Percentiles rank a stretch among this genome's conserved stretches.
Evolutionary conservation across 2,329 filamentous ascomycete species (phyloP).

Genomic region (Huntiella savannae): DNA sequence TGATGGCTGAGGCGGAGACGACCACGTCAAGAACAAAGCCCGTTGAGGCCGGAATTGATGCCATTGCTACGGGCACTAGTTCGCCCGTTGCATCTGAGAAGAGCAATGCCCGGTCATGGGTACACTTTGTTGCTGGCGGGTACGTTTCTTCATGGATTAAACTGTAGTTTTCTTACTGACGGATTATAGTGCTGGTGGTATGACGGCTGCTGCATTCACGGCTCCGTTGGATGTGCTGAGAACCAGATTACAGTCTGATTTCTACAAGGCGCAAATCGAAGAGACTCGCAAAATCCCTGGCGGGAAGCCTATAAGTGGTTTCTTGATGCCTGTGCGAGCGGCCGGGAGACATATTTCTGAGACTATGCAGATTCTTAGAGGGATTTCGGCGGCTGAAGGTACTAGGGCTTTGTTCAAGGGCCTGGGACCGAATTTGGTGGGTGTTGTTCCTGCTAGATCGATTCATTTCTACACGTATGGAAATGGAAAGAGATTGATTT

Average conservation of each 20-base stretch:
- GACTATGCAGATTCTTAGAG: conserved; percentile 66
- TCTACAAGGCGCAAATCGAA: conserved; percentile 64
- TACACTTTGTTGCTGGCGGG: conserved; percentile 83
- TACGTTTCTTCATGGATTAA: conserved; percentile 24
- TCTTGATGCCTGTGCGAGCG: conserved; percentile 43
- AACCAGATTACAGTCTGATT: conserved; percentile 82
- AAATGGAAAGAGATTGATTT: conserved; percentile 71
- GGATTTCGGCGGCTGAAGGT: conserved; percentile 66
- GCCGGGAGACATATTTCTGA: conserved; percentile 61
- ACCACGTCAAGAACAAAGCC: conserved; percentile 24
- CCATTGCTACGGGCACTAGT: not conserved
- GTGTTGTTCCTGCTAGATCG: conserved; percentile 71
- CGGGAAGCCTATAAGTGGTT: not conserved
- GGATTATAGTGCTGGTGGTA: conserved; percentile 53
- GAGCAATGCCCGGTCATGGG: conserved; percentile 61
- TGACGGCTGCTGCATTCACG: conserved; percentile 82
- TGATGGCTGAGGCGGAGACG: not conserved
- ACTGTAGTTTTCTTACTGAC: not conserved
- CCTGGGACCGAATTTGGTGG: conserved; percentile 72
- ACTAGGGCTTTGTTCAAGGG: conserved; percentile 84
- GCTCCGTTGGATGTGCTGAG: conserved; percentile 87
- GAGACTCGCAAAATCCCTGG: conserved; percentile 33
- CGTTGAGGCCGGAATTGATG: conserved; percentile 10
- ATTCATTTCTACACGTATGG: conserved; percentile 94
- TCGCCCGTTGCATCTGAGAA: conserved; percentile 7